phyloP scores from a whole-genome alignment of 805 yeast species.

The Yamadazyma sp. region DNA sequence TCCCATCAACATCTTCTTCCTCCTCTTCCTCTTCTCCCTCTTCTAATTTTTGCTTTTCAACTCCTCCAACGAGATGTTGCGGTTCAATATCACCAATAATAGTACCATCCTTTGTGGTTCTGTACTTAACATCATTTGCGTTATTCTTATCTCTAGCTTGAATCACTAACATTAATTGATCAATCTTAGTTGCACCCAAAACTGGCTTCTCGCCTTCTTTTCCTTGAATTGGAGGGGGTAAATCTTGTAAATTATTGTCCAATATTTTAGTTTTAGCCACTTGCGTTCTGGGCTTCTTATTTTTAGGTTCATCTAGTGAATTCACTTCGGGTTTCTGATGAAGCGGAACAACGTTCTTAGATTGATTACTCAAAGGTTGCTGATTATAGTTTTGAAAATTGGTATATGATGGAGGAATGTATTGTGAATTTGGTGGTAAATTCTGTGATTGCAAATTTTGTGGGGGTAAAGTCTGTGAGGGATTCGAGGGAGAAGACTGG shows the following conservation, averaged over 20 bases:
- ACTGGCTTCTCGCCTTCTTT: slow-evolving; percentile 66
- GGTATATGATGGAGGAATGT: slow-evolving; percentile 10
- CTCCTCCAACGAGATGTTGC: slow-evolving; percentile 73
- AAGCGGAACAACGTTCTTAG: too few species aligned
- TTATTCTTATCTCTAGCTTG: slow-evolving; percentile 83
- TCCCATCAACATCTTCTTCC: slow-evolving; percentile 18
- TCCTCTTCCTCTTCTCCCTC: slow-evolving; percentile 17
- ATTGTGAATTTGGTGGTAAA: slow-evolving; percentile 7
- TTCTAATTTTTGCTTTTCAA: slow-evolving; percentile 52
- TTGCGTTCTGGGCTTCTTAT: slow-evolving; percentile 1
- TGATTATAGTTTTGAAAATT: slow-evolving; percentile 12
- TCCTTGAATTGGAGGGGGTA: slow-evolving; percentile 8
- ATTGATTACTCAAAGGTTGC: slow-evolving; percentile 1
- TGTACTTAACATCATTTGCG: slow-evolving; percentile 50
- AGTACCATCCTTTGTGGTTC: slow-evolving; percentile 66
- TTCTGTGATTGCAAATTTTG: slow-evolving; percentile 5
- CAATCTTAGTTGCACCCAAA: slow-evolving; percentile 85
- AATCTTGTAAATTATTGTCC: slow-evolving; percentile 5
- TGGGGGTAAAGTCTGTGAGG: slow-evolving; percentile 4
- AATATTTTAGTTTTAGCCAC: slow-evolving; percentile 10
- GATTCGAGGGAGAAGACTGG: slow-evolving; percentile 3
- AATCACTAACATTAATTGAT: slow-evolving; percentile 84
- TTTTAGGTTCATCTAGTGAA: not conserved
- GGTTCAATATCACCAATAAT: slow-evolving; percentile 44
- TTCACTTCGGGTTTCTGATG: not conserved